phyloP scores from a whole-genome alignment of 2,329 filamentous ascomycete genomes.

The Pestalotiopsis sp. region DNA sequence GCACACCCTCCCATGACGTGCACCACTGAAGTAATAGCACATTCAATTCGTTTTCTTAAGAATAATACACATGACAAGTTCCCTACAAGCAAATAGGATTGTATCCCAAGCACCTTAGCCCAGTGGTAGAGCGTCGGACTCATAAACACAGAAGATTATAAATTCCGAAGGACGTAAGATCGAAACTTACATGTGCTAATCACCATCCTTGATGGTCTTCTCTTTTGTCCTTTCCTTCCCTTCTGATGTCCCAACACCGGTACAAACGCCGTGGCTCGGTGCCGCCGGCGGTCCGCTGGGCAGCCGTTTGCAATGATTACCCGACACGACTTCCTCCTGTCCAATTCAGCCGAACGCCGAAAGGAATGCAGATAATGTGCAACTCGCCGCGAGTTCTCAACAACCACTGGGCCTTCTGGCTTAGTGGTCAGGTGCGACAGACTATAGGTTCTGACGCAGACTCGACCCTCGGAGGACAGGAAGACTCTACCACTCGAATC shows the following conservation, averaged over 20 bases:
- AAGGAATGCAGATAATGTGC: no score
- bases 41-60: neutral
- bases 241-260: neutral
- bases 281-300: no score
- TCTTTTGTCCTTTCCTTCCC: neutral
- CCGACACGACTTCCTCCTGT: no score
- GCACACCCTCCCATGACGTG: neutral
- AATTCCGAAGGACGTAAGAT: neutral
- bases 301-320: no score
- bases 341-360: no score
- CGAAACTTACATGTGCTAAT: constrained; percentile 4
- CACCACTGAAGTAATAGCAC: neutral
- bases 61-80: neutral
- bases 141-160: neutral
- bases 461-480: no score
- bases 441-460: no score
- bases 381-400: no score
- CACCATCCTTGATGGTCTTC: neutral
- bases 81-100: neutral
- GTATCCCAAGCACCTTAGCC: neutral
- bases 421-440: no score
- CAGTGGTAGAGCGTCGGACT: neutral
- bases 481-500: no score
- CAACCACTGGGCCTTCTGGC: no score
- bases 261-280: no score